These are phyloP conservation scores for Sporisorium exsertum DNA, from an alignment of 1,284 basidiomycete genomes.

Conservation along the genomic window DNA sequence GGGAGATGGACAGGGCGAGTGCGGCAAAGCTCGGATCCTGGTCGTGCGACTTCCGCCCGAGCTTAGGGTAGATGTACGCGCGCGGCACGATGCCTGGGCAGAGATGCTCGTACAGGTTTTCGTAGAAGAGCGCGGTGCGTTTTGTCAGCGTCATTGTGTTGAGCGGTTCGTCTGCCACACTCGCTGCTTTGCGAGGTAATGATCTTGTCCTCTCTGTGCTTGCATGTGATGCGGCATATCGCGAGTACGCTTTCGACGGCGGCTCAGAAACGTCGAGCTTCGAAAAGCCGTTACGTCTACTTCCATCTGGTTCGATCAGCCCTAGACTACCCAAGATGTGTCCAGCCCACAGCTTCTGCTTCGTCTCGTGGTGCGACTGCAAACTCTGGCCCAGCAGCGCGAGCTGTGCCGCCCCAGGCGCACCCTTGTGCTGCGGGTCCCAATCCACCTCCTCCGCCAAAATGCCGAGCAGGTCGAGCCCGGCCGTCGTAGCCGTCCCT, in stretches of 20 bases:
- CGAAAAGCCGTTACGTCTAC: constrained; percentile 18
- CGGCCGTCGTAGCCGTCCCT: constrained; percentile 18
- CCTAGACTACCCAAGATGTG: constrained; percentile 40
- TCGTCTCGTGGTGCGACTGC: constrained; percentile 26
- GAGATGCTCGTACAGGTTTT: constrained; percentile 57
- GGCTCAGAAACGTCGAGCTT: not conserved
- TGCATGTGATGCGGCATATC: not conserved
- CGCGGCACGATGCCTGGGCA: constrained; percentile 53
- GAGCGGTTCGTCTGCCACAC: constrained; percentile 19
- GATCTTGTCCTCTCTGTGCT: not conserved
- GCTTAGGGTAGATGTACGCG: constrained; percentile 47
- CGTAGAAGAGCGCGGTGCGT: constrained; percentile 58
- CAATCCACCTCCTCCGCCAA: constrained; percentile 43
- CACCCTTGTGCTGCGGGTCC: constrained; percentile 37
- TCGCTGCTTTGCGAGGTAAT: not conserved
- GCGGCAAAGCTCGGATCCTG: constrained; percentile 50
- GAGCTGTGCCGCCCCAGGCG: constrained; percentile 15
- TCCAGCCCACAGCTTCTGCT: constrained; percentile 41
- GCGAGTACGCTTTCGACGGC: not conserved
- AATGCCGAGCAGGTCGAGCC: constrained; percentile 37
- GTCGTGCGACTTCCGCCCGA: constrained; percentile 49
- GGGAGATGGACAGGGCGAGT: constrained; percentile 52
- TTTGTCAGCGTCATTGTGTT: constrained; percentile 57
- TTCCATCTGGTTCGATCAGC: constrained; percentile 16
- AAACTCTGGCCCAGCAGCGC: constrained; percentile 23